phyloP scores from a whole-genome alignment of 306 rosid genomes.

The Cercis canadensis region DNA sequence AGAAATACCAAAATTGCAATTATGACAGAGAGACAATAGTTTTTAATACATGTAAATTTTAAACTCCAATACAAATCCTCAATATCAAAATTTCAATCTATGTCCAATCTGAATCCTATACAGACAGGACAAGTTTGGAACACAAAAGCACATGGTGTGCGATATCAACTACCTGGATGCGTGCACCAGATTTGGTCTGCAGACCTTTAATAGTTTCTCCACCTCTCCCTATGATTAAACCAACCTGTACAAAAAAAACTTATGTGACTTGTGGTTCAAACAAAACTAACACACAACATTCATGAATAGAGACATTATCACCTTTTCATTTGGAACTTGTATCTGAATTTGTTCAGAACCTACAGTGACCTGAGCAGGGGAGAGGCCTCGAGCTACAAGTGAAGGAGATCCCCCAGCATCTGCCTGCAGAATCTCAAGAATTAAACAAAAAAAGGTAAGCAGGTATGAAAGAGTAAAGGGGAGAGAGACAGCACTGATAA shows the following conservation, averaged over 20 bases:
- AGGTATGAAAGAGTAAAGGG: not conserved
- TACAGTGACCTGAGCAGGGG: constrained; percentile 68
- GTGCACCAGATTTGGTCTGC: constrained; percentile 95
- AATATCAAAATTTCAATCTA: not conserved
- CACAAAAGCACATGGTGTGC: constrained; percentile 28
- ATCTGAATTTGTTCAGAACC: constrained; percentile 96
- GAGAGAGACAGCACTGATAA: not conserved
- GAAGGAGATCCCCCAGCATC: constrained; percentile 99
- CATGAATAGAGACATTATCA: constrained; percentile 29
- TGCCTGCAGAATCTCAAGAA: constrained; percentile 64
- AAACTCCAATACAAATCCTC: not conserved
- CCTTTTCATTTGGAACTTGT: constrained; percentile 98
- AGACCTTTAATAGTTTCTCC: constrained; percentile 96
- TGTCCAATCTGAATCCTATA: not conserved
- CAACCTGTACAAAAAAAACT: constrained; percentile 62
- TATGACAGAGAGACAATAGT: too few species aligned
- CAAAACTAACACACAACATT: not conserved
- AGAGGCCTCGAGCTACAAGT: constrained; percentile 88
- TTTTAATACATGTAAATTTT: not conserved
- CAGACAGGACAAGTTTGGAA: not conserved
- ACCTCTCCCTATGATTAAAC: constrained; percentile 95
- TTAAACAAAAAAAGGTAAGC: constrained; percentile 6
- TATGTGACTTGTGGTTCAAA: not conserved
- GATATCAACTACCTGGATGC: constrained; percentile 93
- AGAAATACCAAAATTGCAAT: too few species aligned